These are phyloP conservation scores for Mucor plumbeus DNA, from an alignment of 371 early-diverging fungal genomes.

Conservation along the genomic window DNA sequence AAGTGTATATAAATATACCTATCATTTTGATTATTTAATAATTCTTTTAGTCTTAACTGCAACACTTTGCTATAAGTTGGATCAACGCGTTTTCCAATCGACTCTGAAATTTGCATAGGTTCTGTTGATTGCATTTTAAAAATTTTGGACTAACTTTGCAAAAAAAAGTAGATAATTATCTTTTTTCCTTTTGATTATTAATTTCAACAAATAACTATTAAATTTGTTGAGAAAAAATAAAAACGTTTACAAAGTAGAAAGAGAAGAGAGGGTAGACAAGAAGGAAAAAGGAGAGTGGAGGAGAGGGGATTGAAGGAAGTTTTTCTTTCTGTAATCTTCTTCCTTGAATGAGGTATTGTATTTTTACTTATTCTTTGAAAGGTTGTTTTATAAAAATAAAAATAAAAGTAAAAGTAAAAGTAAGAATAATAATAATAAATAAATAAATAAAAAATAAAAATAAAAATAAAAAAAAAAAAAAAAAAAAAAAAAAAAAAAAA, in stretches of 20 bases:
- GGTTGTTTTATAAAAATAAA: not conserved
- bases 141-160: not conserved
- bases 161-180: not conserved
- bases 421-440: too few species aligned
- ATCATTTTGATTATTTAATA: constrained; percentile 44
- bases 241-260: not conserved
- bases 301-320: not conserved
- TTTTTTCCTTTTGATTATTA: not conserved
- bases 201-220: not conserved
- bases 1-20: constrained; percentile 33
- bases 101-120: constrained; percentile 33
- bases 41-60: constrained; percentile 46
- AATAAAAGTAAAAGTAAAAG: not conserved
- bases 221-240: not conserved
- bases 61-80: constrained; percentile 50
- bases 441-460: too few species aligned
- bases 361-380: not conserved
- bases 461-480: not conserved
- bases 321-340: not conserved
- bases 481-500: not conserved
- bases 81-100: constrained; percentile 58
- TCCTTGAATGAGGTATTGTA: not conserved
- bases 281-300: not conserved
- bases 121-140: constrained; percentile 15
- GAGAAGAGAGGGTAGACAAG: not conserved